phyloP scores from a whole-genome alignment of 257 asterid species.

The Paraleonurus japonicus region DNA sequence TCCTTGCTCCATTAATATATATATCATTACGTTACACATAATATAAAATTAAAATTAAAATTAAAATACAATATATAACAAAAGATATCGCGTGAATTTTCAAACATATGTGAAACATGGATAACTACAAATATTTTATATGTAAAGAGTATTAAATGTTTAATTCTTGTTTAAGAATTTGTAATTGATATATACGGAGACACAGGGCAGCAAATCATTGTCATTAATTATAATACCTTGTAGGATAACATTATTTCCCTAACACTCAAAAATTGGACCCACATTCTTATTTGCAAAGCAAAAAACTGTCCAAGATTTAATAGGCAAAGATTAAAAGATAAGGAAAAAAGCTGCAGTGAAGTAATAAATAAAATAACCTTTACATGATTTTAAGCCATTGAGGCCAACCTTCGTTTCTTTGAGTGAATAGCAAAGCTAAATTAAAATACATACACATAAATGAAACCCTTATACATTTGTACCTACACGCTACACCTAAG shows the following conservation, averaged over 20 bases:
- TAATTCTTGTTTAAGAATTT: not conserved
- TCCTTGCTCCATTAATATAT: not conserved
- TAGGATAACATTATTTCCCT: slow-evolving; percentile 29
- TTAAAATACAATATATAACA: no score
- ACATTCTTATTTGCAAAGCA: slow-evolving; percentile 50
- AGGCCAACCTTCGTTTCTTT: slow-evolving; percentile 23
- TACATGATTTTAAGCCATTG: slow-evolving; percentile 8
- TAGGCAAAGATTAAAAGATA: slow-evolving; percentile 33
- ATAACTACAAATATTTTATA: not conserved
- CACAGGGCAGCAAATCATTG: slow-evolving; percentile 32
- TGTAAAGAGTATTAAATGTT: not conserved
- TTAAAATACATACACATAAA: not conserved
- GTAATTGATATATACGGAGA: not conserved
- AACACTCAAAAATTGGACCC: slow-evolving; percentile 50
- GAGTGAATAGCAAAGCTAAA: slow-evolving; percentile 23
- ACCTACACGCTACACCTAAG: not conserved
- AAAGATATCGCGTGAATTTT: not conserved
- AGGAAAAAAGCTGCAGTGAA: slow-evolving; percentile 32
- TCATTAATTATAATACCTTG: slow-evolving; percentile 37
- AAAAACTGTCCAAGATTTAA: slow-evolving; percentile 24
- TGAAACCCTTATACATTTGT: not conserved
- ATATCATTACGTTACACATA: not conserved
- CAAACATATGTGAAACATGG: not conserved
- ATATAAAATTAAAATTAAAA: no score
- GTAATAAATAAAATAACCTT: slow-evolving; percentile 22